Evolutionary conservation across 768 basidiomycete species (phyloP), one percentile per base, ranked within the genome.

Genomic region (Phanerochaete carnosa): DNA sequence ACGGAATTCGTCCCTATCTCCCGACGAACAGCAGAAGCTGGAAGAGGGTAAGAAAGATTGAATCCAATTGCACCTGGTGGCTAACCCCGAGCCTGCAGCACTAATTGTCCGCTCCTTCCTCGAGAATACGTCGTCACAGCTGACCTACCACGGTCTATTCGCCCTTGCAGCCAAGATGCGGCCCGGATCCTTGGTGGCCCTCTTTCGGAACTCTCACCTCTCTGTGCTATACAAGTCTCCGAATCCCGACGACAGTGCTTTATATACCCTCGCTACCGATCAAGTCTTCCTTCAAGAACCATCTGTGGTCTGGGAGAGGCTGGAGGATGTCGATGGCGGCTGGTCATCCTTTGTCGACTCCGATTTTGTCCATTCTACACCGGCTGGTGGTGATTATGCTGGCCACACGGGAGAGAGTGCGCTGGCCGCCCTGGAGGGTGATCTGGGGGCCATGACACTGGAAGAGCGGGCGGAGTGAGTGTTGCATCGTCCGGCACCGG

Each of bases 151-250:
- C 57, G 94, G 94, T 0, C 80, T 95, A 33, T 94, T 95, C 72
- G 82, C 87, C 35, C 85, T 95, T 52, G 87, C 89, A 0, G 71
- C 78, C 7, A 66, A 72, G 2, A 68, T 83, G 32, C 57, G 72
- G 15, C 77, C 79, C 0, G 80, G 84, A 2, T 77, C 84, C 1
- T 83, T 95, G 57, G 88, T 89, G n/a, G 94, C 94, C 0, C 83
- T 95, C 62, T 96, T 95, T 79, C 86, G 95, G 55, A 93, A 86
- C 73, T 94, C 92, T 0, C 95, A 96, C 69, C 84, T 97, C 15
- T 88, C 89, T 0, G 94, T 96, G 9, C 77, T 97, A 1, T 90
- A 94, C 77, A 92, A 89, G 61, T 74, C 77, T 61, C 61, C 35
- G 0, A 68, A 69, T 5, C 64, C 63, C 22, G 72, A 76, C 26